Conservation (phyloP, 208 protist species). For the Crithidia thermophila region DNA sequence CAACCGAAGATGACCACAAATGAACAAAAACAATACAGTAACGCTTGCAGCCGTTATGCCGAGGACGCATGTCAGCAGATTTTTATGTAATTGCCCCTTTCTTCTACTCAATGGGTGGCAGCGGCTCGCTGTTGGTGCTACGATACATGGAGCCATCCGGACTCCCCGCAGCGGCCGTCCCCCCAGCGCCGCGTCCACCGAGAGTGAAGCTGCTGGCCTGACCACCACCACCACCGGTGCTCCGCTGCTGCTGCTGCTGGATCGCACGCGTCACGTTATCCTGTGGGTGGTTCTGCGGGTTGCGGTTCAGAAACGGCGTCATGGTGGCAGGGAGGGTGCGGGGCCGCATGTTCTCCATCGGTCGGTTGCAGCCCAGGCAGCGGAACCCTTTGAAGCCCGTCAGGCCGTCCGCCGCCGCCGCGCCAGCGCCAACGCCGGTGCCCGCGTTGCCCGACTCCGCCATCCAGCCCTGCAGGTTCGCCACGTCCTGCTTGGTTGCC, state of each 20-base stretch:
- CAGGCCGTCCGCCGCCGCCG: slow-evolving; percentile 65
- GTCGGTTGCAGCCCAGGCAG: slow-evolving; percentile 87
- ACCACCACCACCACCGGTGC: neutral
- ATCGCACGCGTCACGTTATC: slow-evolving; percentile 72
- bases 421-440: slow-evolving; percentile 6
- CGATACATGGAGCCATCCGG: slow-evolving; percentile 22
- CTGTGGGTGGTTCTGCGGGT: slow-evolving; percentile 70
- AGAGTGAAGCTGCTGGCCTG: slow-evolving; percentile 10
- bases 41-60: too few species aligned
- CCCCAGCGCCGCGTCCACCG: neutral
- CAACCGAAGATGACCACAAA: too few species aligned
- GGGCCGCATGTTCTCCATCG: slow-evolving; percentile 80
- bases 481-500: slow-evolving; percentile 85
- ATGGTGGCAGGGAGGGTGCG: slow-evolving; percentile 61
- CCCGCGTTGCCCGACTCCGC: slow-evolving; percentile 36
- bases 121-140: slow-evolving; percentile 31
- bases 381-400: slow-evolving; percentile 89
- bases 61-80: too few species aligned
- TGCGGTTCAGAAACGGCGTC: slow-evolving; percentile 76
- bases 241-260: slow-evolving; percentile 57
- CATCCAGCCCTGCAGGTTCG: slow-evolving; percentile 71
- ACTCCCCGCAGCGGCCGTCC: neutral
- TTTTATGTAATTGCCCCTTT: too few species aligned
- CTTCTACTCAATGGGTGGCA: slow-evolving; percentile 28
- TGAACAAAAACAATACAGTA: too few species aligned